Base-by-base conservation (phyloP, 1,284 basidiomycete genomes). In the Fomitopsis pinicola region DNA sequence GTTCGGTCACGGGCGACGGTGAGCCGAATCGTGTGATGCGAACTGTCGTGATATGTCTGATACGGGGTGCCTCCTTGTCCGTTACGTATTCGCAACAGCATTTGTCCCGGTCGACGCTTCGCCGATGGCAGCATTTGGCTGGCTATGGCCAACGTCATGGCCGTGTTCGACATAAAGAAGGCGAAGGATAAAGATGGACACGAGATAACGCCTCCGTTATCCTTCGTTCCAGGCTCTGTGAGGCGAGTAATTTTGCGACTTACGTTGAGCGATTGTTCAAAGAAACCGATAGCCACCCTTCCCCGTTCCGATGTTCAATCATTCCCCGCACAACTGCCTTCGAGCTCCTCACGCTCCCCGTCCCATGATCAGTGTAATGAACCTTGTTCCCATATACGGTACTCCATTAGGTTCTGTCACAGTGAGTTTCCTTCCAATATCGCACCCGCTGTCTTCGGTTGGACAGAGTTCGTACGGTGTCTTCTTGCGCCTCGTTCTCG, bases 61-160 rank as follows among this genome's bases (percentile, higher is more conserved):
- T 10, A 3, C 30, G n/a, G 17, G 26, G 9, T 33, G n/a, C 35
- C 12, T 6, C 35, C 12, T 53, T 66, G 55, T 48, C 5, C 26
- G 4, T 33, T 50, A 65, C 42, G 48, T 26, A 8, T 15, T 5
- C 5, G 9, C 38, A 40, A 40, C 9, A 63, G 68, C 9, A 57
- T 67, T 33, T 69, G 69, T 42, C 65, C 67, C 1, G 68, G 69
- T 7, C 63, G 66, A 15, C 64, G 64, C 61, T 62, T 71, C 19
- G 69, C 58, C 1, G 67, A 72, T 44, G 56, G 56, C 14, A 66
- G 62, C 56, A 42, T 69, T 10, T 71, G 67, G 69, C 61, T 70
- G 38, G 60, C 68, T 9, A 64, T 66, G 28, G 65, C 69, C 2
- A 60, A 57, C 35, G 56, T 64, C 19, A 50, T 64, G 9, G 64